Evolutionary conservation across 352 stramenopile genomes (phyloP).

Genomic region (Peronospora tabacina): DNA sequence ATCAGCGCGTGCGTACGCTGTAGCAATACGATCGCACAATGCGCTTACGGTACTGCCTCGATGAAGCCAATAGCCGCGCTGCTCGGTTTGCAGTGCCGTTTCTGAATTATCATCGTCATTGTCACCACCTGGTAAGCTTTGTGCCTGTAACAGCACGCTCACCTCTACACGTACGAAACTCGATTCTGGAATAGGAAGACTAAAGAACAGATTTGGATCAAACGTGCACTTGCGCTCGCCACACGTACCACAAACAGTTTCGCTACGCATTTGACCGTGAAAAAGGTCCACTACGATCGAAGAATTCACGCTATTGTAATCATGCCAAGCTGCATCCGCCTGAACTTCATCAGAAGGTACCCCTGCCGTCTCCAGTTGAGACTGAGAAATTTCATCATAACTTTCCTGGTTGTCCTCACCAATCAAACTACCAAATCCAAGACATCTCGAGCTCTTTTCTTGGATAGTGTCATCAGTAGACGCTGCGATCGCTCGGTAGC

Average conservation of each 20-base stretch:
- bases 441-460: slow-evolving; percentile 24
- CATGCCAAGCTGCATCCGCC: slow-evolving; percentile 89
- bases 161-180: slow-evolving; percentile 65
- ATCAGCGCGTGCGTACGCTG: slow-evolving; percentile 22
- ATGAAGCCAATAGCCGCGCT: slow-evolving; percentile 49
- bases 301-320: slow-evolving; percentile 89
- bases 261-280: slow-evolving; percentile 92
- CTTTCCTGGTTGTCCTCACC: slow-evolving; percentile 33
- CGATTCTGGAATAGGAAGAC: slow-evolving; percentile 88
- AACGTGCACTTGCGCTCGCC: slow-evolving; percentile 92
- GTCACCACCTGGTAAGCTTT: slow-evolving; percentile 10
- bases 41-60: slow-evolving; percentile 35
- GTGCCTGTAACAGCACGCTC: slow-evolving; percentile 54
- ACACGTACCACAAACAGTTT: slow-evolving; percentile 92
- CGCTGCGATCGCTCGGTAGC: slow-evolving; percentile 23
- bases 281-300: slow-evolving; percentile 94
- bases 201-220: slow-evolving; percentile 94
- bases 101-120: slow-evolving; percentile 4
- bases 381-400: slow-evolving; percentile 24
- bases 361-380: slow-evolving; percentile 1
- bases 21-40: slow-evolving; percentile 45
- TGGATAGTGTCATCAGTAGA: slow-evolving; percentile 21
- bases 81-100: slow-evolving; percentile 13
- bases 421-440: slow-evolving; percentile 22
- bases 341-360: slow-evolving; percentile 58